phyloP scores from a whole-genome alignment of 768 basidiomycete genomes.

The Amanita inopinata region DNA sequence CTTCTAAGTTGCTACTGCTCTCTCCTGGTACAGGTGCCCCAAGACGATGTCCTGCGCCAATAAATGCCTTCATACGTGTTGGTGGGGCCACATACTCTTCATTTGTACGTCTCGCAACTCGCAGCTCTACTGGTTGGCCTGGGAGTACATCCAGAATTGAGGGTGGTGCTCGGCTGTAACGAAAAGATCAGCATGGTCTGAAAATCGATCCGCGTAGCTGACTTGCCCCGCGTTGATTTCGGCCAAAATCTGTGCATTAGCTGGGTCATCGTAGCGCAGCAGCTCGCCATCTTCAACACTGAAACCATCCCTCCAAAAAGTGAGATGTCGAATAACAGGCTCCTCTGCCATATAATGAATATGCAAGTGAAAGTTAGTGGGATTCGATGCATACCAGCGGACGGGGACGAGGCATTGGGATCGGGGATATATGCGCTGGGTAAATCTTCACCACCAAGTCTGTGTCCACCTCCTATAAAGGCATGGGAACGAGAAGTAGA shows the following conservation, averaged over 20 bases:
- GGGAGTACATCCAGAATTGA: conserved; percentile 60
- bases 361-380: not conserved
- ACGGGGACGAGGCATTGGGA: conserved; percentile 33
- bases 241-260: conserved; percentile 53
- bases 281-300: conserved; percentile 83
- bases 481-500: conserved; percentile 16
- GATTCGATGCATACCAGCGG: conserved; percentile 16
- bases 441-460: conserved; percentile 84
- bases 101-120: conserved; percentile 55
- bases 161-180: conserved; percentile 63
- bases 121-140: conserved; percentile 80
- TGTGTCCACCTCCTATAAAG: conserved; percentile 73
- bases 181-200: conserved; percentile 1
- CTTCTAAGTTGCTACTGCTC: conserved; percentile 5
- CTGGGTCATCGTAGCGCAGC: conserved; percentile 74
- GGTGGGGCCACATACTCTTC: conserved; percentile 63
- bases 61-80: conserved; percentile 42
- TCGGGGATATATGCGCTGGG: conserved; percentile 72
- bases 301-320: conserved; percentile 93
- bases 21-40: conserved; percentile 61
- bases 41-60: conserved; percentile 70
- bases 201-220: not conserved
- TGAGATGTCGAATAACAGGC: conserved; percentile 62
- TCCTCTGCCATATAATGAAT: conserved; percentile 26
- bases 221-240: conserved; percentile 75